Percentiles rank a stretch among this genome's conserved stretches.
phyloP scores from a whole-genome alignment of 495 filamentous ascomycete species.

The Aspergillus hancockii region DNA sequence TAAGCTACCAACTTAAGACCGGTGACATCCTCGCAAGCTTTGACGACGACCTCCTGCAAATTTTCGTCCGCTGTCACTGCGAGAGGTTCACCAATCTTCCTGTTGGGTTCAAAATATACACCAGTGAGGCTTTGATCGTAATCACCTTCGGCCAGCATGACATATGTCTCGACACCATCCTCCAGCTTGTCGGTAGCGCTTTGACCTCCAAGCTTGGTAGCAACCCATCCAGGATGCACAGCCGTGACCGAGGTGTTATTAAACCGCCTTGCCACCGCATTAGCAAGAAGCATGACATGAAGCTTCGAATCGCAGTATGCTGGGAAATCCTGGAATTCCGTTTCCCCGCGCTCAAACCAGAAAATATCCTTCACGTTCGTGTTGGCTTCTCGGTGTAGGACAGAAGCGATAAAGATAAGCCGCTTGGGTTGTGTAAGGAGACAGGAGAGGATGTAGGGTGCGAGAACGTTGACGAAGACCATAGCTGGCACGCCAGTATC shows the following conservation, averaged over 20 bases:
- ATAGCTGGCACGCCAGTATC: constrained; percentile 18
- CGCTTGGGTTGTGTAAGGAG: constrained; percentile 20
- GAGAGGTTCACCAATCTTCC: constrained; percentile 19
- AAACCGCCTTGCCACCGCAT: constrained; percentile 19
- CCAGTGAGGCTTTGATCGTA: constrained; percentile 22
- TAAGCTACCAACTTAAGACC: constrained; percentile 19
- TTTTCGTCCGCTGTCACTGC: constrained; percentile 11
- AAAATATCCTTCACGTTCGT: constrained; percentile 21
- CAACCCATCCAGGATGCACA: constrained; percentile 21
- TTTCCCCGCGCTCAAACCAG: constrained; percentile 22
- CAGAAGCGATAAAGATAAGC: constrained; percentile 19
- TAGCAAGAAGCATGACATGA: constrained; percentile 22
- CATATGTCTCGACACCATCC: constrained; percentile 27
- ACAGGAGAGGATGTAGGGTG: constrained; percentile 25
- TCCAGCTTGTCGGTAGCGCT: constrained; percentile 21
- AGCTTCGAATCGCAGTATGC: constrained; percentile 27
- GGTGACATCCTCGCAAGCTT: constrained; percentile 18
- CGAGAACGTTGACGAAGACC: constrained; percentile 22
- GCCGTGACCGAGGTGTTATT: constrained; percentile 14
- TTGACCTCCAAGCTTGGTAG: constrained; percentile 21
- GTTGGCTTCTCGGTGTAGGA: constrained; percentile 18
- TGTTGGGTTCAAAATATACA: constrained; percentile 24
- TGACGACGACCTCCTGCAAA: constrained; percentile 20
- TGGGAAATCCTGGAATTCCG: constrained; percentile 20
- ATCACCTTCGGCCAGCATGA: constrained; percentile 26